Evolutionary conservation across 768 basidiomycete species (phyloP).

Genomic region (Cystobasidium onofrii): DNA sequence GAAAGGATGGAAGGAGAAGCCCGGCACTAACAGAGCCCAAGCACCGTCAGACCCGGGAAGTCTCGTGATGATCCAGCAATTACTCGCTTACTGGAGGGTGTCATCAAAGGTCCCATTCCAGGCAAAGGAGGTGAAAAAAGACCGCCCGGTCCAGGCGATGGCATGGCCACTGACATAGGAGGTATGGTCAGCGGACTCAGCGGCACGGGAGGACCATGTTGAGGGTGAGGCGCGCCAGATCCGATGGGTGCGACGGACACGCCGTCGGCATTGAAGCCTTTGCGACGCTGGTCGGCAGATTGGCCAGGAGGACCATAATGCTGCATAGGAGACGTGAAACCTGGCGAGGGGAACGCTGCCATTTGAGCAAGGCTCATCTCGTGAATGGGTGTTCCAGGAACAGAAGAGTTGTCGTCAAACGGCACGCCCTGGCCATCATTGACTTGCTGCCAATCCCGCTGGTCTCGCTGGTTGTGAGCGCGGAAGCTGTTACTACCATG

Average conservation of each 20-base stretch:
- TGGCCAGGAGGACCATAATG: not conserved
- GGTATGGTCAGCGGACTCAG: conserved; percentile 24
- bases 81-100: conserved; percentile 43
- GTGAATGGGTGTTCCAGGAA: conserved; percentile 17
- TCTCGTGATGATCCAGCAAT: conserved; percentile 18
- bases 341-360: conserved; percentile 27
- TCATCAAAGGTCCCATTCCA: conserved; percentile 42
- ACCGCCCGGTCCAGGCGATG: conserved; percentile 13
- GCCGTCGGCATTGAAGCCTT: conserved; percentile 11
- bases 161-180: conserved; percentile 7
- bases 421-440: not conserved
- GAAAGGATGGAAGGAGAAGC: conserved; percentile 69
- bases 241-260: conserved; percentile 18
- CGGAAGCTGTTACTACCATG: not conserved
- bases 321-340: conserved; percentile 11
- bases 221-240: conserved; percentile 9
- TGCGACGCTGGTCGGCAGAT: conserved; percentile 6
- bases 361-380: not conserved
- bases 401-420: not conserved
- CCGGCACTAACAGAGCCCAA: conserved; percentile 96
- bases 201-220: not conserved
- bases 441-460: not conserved
- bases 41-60: conserved; percentile 57
- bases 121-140: conserved; percentile 20
- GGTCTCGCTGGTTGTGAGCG: not conserved